Conservation (phyloP, 176 grass and related monocot genomes). For the Aegilops longissima region DNA sequence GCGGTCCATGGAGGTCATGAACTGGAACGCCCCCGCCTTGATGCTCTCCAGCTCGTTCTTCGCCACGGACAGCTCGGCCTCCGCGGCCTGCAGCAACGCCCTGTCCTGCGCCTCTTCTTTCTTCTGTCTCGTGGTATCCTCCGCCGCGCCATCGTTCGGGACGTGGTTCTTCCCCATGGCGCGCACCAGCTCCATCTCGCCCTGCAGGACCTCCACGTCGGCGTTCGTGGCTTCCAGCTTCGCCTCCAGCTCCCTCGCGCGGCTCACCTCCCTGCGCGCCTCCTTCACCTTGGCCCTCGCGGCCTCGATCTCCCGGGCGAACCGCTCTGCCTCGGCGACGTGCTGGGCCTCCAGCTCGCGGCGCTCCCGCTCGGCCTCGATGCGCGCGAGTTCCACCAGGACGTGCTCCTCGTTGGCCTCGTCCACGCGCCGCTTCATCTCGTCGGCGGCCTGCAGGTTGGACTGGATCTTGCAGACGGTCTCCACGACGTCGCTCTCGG, state of each 20-base stretch:
- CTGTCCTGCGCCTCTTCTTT: constrained; percentile 22
- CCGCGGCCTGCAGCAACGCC: constrained; percentile 36
- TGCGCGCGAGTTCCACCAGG: constrained; percentile 91
- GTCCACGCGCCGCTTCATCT: constrained; percentile 61
- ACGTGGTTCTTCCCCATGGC: constrained; percentile 57
- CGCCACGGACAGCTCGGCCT: constrained; percentile 51
- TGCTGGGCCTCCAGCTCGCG: constrained; percentile 64
- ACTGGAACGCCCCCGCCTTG: constrained; percentile 70
- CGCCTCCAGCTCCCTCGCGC: constrained; percentile 53
- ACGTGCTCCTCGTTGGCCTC: constrained; percentile 93
- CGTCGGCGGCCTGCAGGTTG: constrained; percentile 50
- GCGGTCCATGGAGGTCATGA: constrained; percentile 86
- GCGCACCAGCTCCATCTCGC: constrained; percentile 83
- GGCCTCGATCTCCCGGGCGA: constrained; percentile 50
- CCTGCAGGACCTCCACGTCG: constrained; percentile 69
- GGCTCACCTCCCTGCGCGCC: constrained; percentile 39
- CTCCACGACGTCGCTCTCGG: constrained; percentile 71
- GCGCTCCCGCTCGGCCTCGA: constrained; percentile 85
- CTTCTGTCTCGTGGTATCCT: constrained; percentile 25
- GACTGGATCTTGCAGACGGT: constrained; percentile 50
- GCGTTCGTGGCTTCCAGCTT: constrained; percentile 58
- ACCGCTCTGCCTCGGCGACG: constrained; percentile 42
- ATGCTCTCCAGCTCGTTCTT: constrained; percentile 68
- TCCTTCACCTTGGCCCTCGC: constrained; percentile 44
- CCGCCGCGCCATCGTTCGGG: not conserved